phyloP scores from a whole-genome alignment of 1,139 yeast species.

The Arxiozyma bovina region DNA sequence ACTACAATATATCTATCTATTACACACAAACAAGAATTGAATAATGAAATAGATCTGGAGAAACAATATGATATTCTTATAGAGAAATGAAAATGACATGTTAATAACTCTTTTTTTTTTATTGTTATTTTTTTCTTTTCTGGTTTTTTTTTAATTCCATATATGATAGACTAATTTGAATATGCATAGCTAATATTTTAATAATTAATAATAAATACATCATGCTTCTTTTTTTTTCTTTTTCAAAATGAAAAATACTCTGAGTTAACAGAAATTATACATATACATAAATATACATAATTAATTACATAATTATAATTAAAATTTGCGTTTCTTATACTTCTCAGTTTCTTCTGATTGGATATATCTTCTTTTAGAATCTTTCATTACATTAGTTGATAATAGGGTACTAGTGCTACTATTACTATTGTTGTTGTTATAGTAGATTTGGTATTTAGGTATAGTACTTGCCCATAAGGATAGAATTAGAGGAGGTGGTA shows the following conservation, averaged over 20 bases:
- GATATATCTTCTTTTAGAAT: background rate
- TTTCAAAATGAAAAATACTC: background rate
- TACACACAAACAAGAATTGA: background rate
- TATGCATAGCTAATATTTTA: no score
- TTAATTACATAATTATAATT: background rate
- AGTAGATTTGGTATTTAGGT: conserved; percentile 2
- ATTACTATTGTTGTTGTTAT: background rate
- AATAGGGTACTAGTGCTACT: background rate
- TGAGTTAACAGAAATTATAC: background rate
- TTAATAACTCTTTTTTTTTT: no score
- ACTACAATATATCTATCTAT: background rate
- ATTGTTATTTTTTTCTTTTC: background rate
- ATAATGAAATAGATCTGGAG: conserved; percentile 1
- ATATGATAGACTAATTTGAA: no score
- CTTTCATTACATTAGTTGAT: background rate
- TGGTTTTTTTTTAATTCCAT: no score
- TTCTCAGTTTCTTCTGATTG: background rate
- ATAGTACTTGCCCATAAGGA: conserved; percentile 1
- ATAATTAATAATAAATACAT: background rate
- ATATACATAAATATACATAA: background rate
- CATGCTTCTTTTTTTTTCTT: background rate
- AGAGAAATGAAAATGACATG: background rate
- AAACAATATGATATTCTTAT: background rate
- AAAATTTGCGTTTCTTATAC: conserved; percentile 1
- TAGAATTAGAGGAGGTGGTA: conserved; percentile 5